Evolutionary conservation across 2,329 filamentous ascomycete genomes (phyloP).

Genomic region (Akanthomyces muscarius): DNA sequence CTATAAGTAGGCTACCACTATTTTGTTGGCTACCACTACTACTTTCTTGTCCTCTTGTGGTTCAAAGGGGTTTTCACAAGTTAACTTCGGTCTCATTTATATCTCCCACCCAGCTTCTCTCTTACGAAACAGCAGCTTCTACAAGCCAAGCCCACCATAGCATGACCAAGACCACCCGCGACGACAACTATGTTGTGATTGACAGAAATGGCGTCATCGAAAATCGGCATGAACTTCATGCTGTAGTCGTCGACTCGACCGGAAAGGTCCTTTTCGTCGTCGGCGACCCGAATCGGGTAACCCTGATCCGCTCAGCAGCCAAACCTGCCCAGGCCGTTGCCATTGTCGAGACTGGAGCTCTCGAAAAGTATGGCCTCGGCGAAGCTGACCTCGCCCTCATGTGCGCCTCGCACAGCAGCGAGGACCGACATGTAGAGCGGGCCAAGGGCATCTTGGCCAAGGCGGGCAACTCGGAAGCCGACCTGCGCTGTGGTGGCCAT

Average conservation of each 20-base stretch:
- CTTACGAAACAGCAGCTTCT: neutral
- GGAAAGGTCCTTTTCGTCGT: conserved; percentile 37
- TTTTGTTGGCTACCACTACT: too few relatives aligned
- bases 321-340: conserved; percentile 44
- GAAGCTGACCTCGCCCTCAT: conserved; percentile 42
- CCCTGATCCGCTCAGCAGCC: conserved; percentile 41
- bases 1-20: neutral
- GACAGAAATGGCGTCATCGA: conserved; percentile 39
- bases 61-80: too few relatives aligned
- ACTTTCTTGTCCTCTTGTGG: neutral
- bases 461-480: conserved; percentile 29
- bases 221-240: conserved; percentile 42
- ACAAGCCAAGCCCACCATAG: neutral
- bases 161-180: conserved; percentile 15
- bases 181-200: conserved; percentile 32
- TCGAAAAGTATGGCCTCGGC: conserved; percentile 34
- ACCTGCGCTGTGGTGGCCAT: conserved; percentile 43
- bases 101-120: neutral
- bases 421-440: conserved; percentile 37
- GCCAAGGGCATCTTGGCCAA: conserved; percentile 36
- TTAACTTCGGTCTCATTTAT: neutral
- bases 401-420: conserved; percentile 45
- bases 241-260: conserved; percentile 35
- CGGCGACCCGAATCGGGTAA: conserved; percentile 39
- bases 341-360: conserved; percentile 38